Evolutionary conservation across 2,329 filamentous ascomycete genomes (phyloP).

Genomic region (Myriosclerotinia duriaeana): DNA sequence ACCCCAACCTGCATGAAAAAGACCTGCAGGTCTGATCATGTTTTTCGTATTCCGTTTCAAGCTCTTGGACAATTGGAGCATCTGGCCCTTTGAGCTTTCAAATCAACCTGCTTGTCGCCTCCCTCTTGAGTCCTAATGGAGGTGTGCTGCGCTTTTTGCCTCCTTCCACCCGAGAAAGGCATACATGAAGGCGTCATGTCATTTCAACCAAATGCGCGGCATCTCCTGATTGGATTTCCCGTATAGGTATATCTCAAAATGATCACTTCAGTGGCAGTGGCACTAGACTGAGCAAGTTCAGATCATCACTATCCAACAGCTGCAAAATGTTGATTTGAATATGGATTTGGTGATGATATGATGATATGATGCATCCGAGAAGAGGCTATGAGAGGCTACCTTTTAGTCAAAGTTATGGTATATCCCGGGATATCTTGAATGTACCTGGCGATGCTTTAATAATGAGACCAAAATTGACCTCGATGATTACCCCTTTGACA

Average conservation of each 20-base stretch:
- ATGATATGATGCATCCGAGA: neutral
- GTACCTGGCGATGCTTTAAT: neutral
- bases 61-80: constrained; percentile 8
- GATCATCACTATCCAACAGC: neutral
- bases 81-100: neutral
- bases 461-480: neutral
- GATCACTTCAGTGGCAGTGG: neutral
- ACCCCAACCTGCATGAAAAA: constrained; percentile 14
- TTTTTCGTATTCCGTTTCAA: constrained; percentile 11
- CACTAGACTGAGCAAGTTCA: constrained; percentile 3
- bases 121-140: neutral
- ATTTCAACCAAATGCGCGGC: constrained; percentile 14
- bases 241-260: neutral
- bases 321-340: neutral
- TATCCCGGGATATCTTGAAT: neutral
- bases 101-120: neutral
- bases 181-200: constrained; percentile 13
- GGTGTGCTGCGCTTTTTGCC: neutral
- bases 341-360: neutral
- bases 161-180: neutral
- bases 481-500: neutral
- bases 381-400: constrained; percentile 6
- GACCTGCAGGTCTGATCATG: constrained; percentile 2
- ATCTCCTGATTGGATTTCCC: constrained; percentile 17
- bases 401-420: neutral